Evolutionary conservation across 1,284 basidiomycete genomes (phyloP).

Genomic region (Coniferiporia weirii): DNA sequence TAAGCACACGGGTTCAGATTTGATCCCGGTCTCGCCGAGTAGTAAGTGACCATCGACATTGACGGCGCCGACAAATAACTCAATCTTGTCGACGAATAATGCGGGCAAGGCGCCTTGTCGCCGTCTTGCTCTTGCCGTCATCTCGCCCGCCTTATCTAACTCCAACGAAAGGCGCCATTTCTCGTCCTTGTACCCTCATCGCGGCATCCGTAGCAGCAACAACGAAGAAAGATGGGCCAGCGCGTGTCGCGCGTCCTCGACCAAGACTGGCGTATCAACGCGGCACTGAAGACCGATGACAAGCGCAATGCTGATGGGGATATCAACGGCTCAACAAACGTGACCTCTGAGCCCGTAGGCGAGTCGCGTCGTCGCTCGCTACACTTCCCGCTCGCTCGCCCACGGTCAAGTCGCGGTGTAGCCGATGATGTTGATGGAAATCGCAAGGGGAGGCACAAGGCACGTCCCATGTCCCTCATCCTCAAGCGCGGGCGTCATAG

Average conservation of each 20-base stretch:
- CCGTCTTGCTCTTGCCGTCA: neutral
- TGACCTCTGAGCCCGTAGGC: neutral
- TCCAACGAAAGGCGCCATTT: neutral
- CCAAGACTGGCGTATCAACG: neutral
- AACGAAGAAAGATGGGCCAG: neutral
- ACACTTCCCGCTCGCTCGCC: slow-evolving; percentile 94
- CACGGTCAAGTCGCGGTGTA: slow-evolving; percentile 83
- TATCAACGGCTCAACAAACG: neutral
- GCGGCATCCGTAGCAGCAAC: neutral
- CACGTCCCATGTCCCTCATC: slow-evolving; percentile 84
- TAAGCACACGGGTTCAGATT: too few species aligned
- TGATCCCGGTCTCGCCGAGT: too few species aligned
- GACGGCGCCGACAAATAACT: too few species aligned
- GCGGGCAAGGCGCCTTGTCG: neutral
- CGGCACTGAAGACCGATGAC: neutral
- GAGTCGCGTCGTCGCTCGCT: slow-evolving; percentile 90
- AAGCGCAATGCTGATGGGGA: too few species aligned
- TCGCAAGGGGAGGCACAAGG: slow-evolving; percentile 78
- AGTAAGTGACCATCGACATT: too few species aligned
- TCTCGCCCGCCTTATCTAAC: neutral
- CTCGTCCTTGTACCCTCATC: neutral
- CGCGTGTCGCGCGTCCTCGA: neutral
- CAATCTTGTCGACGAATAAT: too few species aligned
- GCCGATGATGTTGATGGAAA: slow-evolving; percentile 87
- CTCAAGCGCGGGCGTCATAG: slow-evolving; percentile 73